Base-by-base conservation (phyloP, 1,284 basidiomycete species). In the Rhodotorula sp. region DNA sequence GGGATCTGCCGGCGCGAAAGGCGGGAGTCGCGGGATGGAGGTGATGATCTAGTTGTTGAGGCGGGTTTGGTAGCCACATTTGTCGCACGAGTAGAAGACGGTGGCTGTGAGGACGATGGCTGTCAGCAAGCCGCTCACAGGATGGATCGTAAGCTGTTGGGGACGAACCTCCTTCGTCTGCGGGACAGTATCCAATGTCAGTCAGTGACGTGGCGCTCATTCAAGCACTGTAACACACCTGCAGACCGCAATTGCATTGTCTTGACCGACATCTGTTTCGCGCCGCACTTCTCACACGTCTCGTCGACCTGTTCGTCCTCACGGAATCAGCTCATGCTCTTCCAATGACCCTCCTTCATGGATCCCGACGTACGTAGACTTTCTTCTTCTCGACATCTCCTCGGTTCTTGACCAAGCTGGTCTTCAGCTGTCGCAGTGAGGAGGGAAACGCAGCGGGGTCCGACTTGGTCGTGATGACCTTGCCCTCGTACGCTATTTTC, bases 381-480 rank as follows among this genome's bases (percentile, higher is more conserved):
- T 92, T 85, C 86, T 85, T 68, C 86, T 87, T 77, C 71, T 90
- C 86, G 50, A 87, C 85, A 70, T 90, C 89, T 30, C 87, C 89
- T 37, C 86, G 85, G 57, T 89, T 89, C 73, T 92, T 88, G 44
- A 86, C 82, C 77, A 91, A 89, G 31, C 91, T 94, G 78, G 94
- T 94, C 61, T 94, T 85, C 79, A 93, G 93, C 75, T 93, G 90
- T 74, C 89, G 84, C 68, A 99, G 81, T 0, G 88, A 86, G 31
- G 92, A 94, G 0, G 95, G 95, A 81, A 99, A 98, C 13, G 95
- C 95, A 70, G 93, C 90, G 0, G 92, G 89, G 72, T 94, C 90
- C 2, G 94, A 96, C 51, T 87, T 88, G 0, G 95, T 99, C 59
- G 89, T 88, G 68, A 96, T 93, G 73, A 90, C 87, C 46, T 90